Evolutionary conservation across 1,284 basidiomycete genomes (phyloP).

Genomic region (Flammula alnicola): DNA sequence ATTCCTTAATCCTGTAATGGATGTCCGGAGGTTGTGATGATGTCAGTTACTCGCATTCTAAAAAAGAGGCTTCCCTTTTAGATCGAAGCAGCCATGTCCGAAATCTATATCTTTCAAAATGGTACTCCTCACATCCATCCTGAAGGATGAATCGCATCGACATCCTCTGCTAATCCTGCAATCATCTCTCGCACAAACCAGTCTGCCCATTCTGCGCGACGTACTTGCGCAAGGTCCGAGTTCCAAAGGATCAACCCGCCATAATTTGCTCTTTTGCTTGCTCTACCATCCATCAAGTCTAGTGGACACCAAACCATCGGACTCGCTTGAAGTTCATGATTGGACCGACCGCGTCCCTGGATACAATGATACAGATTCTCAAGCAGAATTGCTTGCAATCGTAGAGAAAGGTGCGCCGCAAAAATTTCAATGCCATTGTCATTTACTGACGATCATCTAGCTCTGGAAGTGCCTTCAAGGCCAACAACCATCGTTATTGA

Average conservation of each 20-base stretch:
- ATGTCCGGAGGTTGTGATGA: slow-evolving; percentile 3
- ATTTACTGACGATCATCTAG: slow-evolving; percentile 12
- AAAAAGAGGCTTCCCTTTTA: slow-evolving; percentile 8
- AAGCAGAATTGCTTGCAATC: slow-evolving; percentile 46
- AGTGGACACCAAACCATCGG: slow-evolving; percentile 25
- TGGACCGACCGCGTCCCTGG: slow-evolving; percentile 58
- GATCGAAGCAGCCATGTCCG: slow-evolving; percentile 17
- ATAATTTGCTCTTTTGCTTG: slow-evolving; percentile 60
- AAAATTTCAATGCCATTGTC: neutral
- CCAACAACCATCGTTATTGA: slow-evolving; percentile 66
- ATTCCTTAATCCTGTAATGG: slow-evolving; percentile 1
- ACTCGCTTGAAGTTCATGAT: slow-evolving; percentile 51
- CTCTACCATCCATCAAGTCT: slow-evolving; percentile 58
- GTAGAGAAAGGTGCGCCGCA: slow-evolving; percentile 50
- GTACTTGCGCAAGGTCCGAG: slow-evolving; percentile 36
- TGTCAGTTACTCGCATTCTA: slow-evolving; percentile 1
- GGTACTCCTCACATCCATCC: slow-evolving; percentile 32
- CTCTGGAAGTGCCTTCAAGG: slow-evolving; percentile 40
- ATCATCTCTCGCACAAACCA: slow-evolving; percentile 67
- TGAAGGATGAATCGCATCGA: slow-evolving; percentile 43
- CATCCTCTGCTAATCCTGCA: slow-evolving; percentile 64
- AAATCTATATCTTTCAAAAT: slow-evolving; percentile 22
- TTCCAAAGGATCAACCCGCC: slow-evolving; percentile 24
- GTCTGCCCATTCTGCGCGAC: slow-evolving; percentile 58
- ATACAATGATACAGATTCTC: slow-evolving; percentile 45